Evolutionary conservation across 2,329 filamentous ascomycete genomes (phyloP).

Genomic region (Paecilomyces sp.): DNA sequence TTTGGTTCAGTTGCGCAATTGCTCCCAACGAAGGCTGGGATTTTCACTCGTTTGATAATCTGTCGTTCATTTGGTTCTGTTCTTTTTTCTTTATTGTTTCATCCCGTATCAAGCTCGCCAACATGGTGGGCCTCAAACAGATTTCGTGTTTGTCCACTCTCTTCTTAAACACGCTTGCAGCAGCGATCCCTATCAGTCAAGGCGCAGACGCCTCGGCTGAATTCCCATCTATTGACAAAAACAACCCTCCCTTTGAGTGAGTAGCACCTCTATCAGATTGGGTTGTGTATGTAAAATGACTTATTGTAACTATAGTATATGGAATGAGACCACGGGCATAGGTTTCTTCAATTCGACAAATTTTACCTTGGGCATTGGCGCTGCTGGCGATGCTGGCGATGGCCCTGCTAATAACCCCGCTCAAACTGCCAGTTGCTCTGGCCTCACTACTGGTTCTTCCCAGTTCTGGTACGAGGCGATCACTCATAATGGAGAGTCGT

Average conservation of each 20-base stretch:
- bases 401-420: background rate
- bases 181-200: conserved; percentile 2
- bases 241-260: background rate
- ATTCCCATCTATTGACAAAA: background rate
- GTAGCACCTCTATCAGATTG: background rate
- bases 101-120: background rate
- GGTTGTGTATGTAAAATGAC: background rate
- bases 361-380: background rate
- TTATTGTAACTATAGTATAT: background rate
- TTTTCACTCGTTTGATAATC: background rate
- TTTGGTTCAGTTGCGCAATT: background rate
- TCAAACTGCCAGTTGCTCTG: conserved; percentile 1
- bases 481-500: conserved; percentile 20
- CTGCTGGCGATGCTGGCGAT: background rate
- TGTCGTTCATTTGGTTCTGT: background rate
- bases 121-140: background rate
- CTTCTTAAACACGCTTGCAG: background rate
- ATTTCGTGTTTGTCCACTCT: background rate
- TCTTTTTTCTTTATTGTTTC: background rate
- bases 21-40: background rate
- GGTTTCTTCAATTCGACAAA: background rate
- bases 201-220: background rate
- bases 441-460: conserved; percentile 3
- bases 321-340: background rate
- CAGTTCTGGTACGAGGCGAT: conserved; percentile 23